A percentile compares a stretch with the other conserved stretches of the same genome.
phyloP scores from a whole-genome alignment of 2,329 filamentous ascomycete genomes.

The Pseudohalonectria lignicola region DNA sequence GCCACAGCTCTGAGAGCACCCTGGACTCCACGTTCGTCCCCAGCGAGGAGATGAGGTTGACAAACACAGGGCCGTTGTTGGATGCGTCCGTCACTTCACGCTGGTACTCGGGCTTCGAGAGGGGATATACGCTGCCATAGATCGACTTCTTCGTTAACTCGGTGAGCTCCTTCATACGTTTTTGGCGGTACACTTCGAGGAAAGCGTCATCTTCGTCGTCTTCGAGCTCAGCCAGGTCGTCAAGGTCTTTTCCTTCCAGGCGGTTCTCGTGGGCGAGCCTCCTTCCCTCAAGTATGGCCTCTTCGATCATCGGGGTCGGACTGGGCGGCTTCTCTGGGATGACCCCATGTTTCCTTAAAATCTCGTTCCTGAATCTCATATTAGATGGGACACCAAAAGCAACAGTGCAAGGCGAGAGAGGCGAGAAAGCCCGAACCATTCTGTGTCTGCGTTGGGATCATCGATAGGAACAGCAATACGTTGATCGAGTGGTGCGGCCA shows the following conservation, averaged over 20 bases:
- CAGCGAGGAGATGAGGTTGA: constrained; percentile 69
- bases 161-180: constrained; percentile 74
- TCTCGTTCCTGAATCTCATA: constrained; percentile 69
- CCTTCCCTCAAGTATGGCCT: constrained; percentile 77
- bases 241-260: constrained; percentile 85
- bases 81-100: constrained; percentile 89
- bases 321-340: constrained; percentile 98
- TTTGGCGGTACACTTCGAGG: constrained; percentile 75
- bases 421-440: constrained; percentile 56
- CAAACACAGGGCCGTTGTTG: constrained; percentile 54
- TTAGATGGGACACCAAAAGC: constrained; percentile 1
- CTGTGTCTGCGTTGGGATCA: constrained; percentile 92
- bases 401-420: background rate
- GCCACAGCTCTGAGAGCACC: constrained; percentile 76
- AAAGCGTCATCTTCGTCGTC: constrained; percentile 94
- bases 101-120: constrained; percentile 90
- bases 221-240: constrained; percentile 87
- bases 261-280: constrained; percentile 82
- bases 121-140: constrained; percentile 83
- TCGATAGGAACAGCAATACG: constrained; percentile 75
- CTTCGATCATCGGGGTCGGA: constrained; percentile 90
- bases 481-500: constrained; percentile 53
- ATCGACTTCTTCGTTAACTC: constrained; percentile 64
- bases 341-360: constrained; percentile 88
- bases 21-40: constrained; percentile 79